phyloP scores from a whole-genome alignment of 1,284 basidiomycete genomes.

The Leccinum huronense region DNA sequence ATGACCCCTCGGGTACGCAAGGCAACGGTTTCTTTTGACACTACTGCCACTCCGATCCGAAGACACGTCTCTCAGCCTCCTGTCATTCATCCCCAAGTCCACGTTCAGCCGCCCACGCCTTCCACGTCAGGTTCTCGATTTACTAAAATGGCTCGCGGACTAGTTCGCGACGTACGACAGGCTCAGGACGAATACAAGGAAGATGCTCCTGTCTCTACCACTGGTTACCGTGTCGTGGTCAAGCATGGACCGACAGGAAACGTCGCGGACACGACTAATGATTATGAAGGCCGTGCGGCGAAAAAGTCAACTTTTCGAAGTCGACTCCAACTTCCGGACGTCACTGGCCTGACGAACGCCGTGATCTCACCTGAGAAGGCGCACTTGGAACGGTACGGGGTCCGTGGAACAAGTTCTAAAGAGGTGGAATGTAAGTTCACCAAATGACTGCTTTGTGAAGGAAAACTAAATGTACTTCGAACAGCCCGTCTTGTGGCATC shows the following conservation, averaged over 20 bases:
- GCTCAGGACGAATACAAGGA: conserved; percentile 34
- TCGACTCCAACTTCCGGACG: conserved; percentile 65
- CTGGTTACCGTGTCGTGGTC: conserved; percentile 8
- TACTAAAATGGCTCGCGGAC: conserved; percentile 53
- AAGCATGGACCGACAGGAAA: conserved; percentile 18
- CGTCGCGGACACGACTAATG: conserved; percentile 11
- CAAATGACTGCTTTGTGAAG: conserved; percentile 11
- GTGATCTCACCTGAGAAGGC: conserved; percentile 66
- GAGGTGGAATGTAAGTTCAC: conserved; percentile 57
- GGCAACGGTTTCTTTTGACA: conserved; percentile 36
- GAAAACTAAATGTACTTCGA: conserved; percentile 4
- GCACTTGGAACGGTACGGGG: conserved; percentile 46
- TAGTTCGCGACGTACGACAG: conserved; percentile 53
- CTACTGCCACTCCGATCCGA: conserved; percentile 29
- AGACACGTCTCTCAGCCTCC: conserved; percentile 31
- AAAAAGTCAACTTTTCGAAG: conserved; percentile 29
- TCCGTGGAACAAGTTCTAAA: conserved; percentile 47
- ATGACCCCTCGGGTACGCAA: conserved; percentile 38
- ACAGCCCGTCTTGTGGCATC: conserved; percentile 57
- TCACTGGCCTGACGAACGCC: conserved; percentile 75
- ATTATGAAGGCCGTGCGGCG: conserved; percentile 16
- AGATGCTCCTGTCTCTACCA: conserved; percentile 4
- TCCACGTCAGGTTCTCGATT: conserved; percentile 53
- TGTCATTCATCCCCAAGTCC: conserved; percentile 45
- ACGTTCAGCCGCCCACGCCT: conserved; percentile 58